Evolutionary conservation across 305 asterid species (phyloP).

Genomic region (Solanum hybrid): DNA sequence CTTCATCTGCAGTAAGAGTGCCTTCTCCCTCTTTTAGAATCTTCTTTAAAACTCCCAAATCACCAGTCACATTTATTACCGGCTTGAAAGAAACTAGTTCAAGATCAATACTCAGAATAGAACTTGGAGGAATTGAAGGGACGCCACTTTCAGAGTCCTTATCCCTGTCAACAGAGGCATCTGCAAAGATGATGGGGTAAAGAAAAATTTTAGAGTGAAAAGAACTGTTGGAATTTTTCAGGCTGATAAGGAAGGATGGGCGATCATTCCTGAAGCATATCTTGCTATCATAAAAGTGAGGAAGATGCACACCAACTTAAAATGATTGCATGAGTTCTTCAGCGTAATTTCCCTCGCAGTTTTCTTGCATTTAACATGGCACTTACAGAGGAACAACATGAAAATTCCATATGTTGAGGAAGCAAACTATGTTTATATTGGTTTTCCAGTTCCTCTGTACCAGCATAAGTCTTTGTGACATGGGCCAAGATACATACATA

Average conservation of each 20-base stretch:
- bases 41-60: constrained; percentile 53
- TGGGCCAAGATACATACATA: not conserved
- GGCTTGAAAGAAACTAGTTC: constrained; percentile 49
- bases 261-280: not conserved
- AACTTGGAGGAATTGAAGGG: constrained; percentile 33
- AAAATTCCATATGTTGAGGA: not conserved
- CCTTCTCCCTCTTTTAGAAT: constrained; percentile 63
- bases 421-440: not conserved
- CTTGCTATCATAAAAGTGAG: not conserved
- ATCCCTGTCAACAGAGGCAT: constrained; percentile 44
- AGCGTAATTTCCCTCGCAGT: not conserved
- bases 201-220: not conserved
- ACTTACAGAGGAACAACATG: not conserved
- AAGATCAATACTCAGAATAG: constrained; percentile 38
- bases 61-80: constrained; percentile 50
- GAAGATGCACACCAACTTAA: not conserved
- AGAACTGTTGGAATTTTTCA: constrained; percentile 1
- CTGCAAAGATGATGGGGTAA: constrained; percentile 25
- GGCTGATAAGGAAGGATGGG: not conserved
- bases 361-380: not conserved
- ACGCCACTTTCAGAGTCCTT: constrained; percentile 17
- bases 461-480: not conserved
- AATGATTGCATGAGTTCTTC: not conserved
- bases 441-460: not conserved
- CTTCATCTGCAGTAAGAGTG: constrained; percentile 46